phyloP scores from a whole-genome alignment of 1,284 basidiomycete species.

The Pseudozyma sp. region DNA sequence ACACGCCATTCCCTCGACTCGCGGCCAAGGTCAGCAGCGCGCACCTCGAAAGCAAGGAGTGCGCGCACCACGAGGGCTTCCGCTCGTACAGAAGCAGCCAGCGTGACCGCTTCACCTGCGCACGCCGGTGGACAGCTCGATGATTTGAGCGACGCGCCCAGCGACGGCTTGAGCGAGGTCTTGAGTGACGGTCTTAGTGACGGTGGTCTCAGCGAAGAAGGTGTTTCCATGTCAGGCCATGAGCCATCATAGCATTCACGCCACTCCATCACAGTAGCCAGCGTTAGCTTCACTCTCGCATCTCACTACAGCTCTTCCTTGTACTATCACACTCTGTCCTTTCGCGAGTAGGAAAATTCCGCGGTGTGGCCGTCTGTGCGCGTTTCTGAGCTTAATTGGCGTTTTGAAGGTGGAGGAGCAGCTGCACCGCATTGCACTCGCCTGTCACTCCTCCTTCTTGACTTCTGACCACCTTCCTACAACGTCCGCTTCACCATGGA shows the following conservation, averaged over 20 bases:
- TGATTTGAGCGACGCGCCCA: conserved; percentile 25
- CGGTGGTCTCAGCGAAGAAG: conserved; percentile 17
- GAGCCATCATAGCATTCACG: conserved; percentile 18
- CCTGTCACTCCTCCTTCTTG: background rate
- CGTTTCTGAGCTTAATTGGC: conserved; percentile 3
- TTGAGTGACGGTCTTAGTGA: conserved; percentile 30
- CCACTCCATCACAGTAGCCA: background rate
- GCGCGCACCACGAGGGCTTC: conserved; percentile 10
- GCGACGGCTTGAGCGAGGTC: conserved; percentile 16
- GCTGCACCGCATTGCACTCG: background rate
- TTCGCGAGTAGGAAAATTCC: too few species aligned
- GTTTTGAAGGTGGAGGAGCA: conserved; percentile 4
- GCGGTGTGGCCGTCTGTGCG: conserved; percentile 3
- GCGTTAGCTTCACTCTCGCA: background rate
- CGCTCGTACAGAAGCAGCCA: background rate
- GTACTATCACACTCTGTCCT: background rate
- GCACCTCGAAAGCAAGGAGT: conserved; percentile 12
- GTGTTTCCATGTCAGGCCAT: conserved; percentile 27
- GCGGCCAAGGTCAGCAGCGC: conserved; percentile 1
- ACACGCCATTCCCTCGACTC: conserved; percentile 1
- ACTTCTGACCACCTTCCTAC: background rate
- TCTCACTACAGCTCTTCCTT: conserved; percentile 1
- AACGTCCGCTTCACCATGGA: conserved; percentile 25
- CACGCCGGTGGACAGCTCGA: conserved; percentile 7
- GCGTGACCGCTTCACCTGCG: background rate